Base-by-base conservation (phyloP, 768 basidiomycete genomes). In the Hypholoma fasciculare region DNA sequence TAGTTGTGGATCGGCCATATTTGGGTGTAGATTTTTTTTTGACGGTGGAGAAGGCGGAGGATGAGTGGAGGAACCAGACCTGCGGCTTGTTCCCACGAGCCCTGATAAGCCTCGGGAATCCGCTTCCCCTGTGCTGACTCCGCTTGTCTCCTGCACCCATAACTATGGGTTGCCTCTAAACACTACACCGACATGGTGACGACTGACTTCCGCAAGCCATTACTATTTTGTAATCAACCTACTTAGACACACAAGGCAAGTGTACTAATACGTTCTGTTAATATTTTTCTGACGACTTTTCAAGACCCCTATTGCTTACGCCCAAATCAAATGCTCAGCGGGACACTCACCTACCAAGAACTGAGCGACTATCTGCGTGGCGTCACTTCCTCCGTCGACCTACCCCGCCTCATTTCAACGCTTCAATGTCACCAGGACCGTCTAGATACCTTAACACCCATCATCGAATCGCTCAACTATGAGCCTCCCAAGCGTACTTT, bases 381-480 rank as follows among this genome's bases (percentile, higher is more conserved):
- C 14, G 43, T 34, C 4, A 47, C 53, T 26, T 54, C 53, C 9
- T 54, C 43, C n/a, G 36, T 54, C n/a, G 44, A 54, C 17, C 27
- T 54, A 17, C 54, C 54, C 7, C 54, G 44, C 26, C 54, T 54
- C 23, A 46, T 54, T 3, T 54, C 54, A n/a, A 46, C 54, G 19
- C 54, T 54, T 30, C 43, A 47, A 46, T 47, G 46, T 43, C 34
- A 48, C 34, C 54, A 54, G n/a, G 54, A 54, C 17, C 54, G 43
- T 23, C 12, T 54, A 16, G 54, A 46, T 7, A 44, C 40, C 40
- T 47, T 54, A 26, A 16, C 44, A 2, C 54, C 34, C 20, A 20
- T 47, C 19, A 36, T 37, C 7, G 44, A 47, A 13, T 54, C 54
- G 34, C 54, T 54, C 44, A 16, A 47, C 19, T n/a, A 7, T 17